A percentile compares a stretch with the other conserved stretches of the same genome.
Evolutionary conservation across 495 filamentous ascomycete genomes (phyloP).

Genomic region (Xylaria flabelliformis): DNA sequence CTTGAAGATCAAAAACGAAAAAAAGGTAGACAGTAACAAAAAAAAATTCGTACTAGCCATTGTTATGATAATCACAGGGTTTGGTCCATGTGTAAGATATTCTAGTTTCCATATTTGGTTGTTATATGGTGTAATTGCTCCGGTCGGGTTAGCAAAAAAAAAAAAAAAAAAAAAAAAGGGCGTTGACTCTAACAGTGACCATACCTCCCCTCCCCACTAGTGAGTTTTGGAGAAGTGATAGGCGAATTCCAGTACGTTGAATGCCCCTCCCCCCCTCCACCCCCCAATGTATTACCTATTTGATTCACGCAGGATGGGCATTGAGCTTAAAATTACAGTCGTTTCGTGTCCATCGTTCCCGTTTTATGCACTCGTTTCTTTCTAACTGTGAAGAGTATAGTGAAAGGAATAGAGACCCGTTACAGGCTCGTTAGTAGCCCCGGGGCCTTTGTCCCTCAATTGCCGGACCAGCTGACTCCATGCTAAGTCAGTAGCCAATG

Average conservation of each 20-base stretch:
- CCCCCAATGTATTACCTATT: background rate
- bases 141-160: background rate
- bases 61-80: background rate
- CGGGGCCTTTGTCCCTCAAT: slow-evolving; percentile 23
- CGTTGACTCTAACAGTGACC: background rate
- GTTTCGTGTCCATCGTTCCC: background rate
- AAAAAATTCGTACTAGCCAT: background rate
- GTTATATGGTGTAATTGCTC: background rate
- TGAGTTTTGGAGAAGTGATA: background rate
- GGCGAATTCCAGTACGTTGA: background rate
- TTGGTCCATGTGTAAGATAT: background rate
- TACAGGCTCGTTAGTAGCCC: background rate
- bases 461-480: background rate
- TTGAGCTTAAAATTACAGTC: slow-evolving; percentile 18
- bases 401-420: slow-evolving; percentile 11
- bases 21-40: no score
- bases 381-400: slow-evolving; percentile 1
- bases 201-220: background rate
- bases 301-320: background rate
- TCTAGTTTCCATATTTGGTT: background rate
- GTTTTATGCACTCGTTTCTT: slow-evolving; percentile 13
- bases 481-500: background rate
- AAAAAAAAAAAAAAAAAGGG: background rate
- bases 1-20: no score
- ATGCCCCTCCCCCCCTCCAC: background rate